phyloP scores from a whole-genome alignment of 495 filamentous ascomycete species.

The Penicillium arizonense region DNA sequence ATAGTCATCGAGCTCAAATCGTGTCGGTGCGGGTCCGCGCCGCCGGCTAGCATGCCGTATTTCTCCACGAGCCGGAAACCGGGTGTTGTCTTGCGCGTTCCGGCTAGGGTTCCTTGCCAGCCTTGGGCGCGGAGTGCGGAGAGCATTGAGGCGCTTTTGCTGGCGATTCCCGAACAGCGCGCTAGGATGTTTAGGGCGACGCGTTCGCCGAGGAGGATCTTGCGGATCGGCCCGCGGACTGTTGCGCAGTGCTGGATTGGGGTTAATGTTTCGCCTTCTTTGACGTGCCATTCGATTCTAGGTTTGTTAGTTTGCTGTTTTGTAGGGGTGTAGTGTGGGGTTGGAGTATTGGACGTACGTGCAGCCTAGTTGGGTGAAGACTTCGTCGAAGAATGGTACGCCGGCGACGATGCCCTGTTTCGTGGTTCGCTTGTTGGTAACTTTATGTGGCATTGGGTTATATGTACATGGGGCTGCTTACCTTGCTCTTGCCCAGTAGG shows the following conservation, averaged over 20 bases:
- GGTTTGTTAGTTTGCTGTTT: not conserved
- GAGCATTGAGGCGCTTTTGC: conserved; percentile 54
- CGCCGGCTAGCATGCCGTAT: conserved; percentile 93
- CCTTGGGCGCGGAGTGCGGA: conserved; percentile 57
- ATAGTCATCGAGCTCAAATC: conserved; percentile 94
- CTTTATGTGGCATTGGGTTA: not conserved
- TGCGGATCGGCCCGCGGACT: conserved; percentile 80
- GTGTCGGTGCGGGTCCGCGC: conserved; percentile 86
- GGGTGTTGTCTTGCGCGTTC: conserved; percentile 94
- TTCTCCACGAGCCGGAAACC: conserved; percentile 96
- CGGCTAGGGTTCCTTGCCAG: conserved; percentile 82
- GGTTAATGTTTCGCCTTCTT: conserved; percentile 68
- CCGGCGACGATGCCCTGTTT: conserved; percentile 78
- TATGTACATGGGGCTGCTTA: conserved; percentile 20
- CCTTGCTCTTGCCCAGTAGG: conserved; percentile 80
- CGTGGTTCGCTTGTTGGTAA: not conserved
- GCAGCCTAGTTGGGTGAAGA: conserved; percentile 88
- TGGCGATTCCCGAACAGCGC: conserved; percentile 89
- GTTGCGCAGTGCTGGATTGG: conserved; percentile 67
- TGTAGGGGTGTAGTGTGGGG: not conserved
- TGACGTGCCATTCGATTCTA: conserved; percentile 80
- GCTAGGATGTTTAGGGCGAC: conserved; percentile 92
- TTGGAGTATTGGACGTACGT: conserved; percentile 40
- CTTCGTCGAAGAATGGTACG: conserved; percentile 92
- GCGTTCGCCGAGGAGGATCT: conserved; percentile 85